These are phyloP conservation scores for Flaveria floridana DNA, from an alignment of 140 eudicot genomes.

Conservation along the genomic window DNA sequence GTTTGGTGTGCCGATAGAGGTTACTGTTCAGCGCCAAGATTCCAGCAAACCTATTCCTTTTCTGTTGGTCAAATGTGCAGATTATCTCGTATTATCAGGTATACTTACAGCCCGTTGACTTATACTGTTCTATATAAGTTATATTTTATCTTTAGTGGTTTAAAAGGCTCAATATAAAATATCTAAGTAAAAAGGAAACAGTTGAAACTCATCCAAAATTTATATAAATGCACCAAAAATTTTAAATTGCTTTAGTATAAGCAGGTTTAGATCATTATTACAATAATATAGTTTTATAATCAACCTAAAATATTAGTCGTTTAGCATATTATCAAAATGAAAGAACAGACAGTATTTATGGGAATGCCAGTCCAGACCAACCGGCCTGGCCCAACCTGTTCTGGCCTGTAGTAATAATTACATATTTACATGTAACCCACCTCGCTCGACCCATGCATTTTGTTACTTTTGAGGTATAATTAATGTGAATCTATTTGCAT, in stretches of 20 bases:
- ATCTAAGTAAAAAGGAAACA: background rate
- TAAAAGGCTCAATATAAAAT: background rate
- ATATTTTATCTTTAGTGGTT: background rate
- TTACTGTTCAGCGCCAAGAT: slow-evolving; percentile 76
- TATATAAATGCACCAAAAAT: background rate
- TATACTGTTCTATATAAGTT: background rate
- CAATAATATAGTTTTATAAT: background rate
- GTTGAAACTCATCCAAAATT: background rate
- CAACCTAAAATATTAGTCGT: too few relatives aligned
- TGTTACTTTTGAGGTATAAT: background rate
- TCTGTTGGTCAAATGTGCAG: slow-evolving; percentile 77
- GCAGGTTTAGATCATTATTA: background rate
- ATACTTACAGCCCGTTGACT: background rate
- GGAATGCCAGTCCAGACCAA: background rate
- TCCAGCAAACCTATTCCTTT: slow-evolving; percentile 67
- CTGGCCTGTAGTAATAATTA: background rate
- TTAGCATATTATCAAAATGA: too few relatives aligned
- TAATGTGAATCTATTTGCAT: slow-evolving; percentile 4
- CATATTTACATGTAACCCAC: background rate
- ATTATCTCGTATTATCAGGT: slow-evolving; percentile 91
- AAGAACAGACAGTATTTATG: background rate
- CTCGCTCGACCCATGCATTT: background rate
- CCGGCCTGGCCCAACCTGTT: background rate
- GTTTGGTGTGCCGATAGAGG: slow-evolving; percentile 84
- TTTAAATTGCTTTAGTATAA: background rate